Percentiles rank a stretch among this genome's conserved stretches.
These are phyloP conservation scores for Fusarium sp. DNA, from an alignment of 2,329 filamentous ascomycete species.

Conservation along the genomic window DNA sequence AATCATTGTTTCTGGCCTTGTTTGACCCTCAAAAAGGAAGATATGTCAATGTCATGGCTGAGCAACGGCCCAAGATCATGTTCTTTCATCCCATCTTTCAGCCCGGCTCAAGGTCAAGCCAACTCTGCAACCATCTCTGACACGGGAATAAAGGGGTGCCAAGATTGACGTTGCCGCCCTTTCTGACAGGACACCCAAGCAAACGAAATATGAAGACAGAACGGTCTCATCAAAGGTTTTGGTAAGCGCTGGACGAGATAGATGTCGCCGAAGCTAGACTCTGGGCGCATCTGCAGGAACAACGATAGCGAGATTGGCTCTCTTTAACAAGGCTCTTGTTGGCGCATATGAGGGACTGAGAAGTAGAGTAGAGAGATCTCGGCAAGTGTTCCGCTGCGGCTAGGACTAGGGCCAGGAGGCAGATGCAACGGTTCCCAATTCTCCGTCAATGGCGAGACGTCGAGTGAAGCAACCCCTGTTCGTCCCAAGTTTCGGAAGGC, in stretches of 20 bases:
- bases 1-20: no score
- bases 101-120: background rate
- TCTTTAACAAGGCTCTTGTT: conserved; percentile 7
- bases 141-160: conserved; percentile 20
- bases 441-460: conserved; percentile 45
- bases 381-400: conserved; percentile 16
- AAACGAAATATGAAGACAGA: conserved; percentile 22
- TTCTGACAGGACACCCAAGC: background rate
- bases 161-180: conserved; percentile 2
- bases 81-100: conserved; percentile 10
- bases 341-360: background rate
- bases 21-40: no score
- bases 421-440: conserved; percentile 11
- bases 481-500: conserved; percentile 39
- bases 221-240: conserved; percentile 22
- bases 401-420: no score
- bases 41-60: no score
- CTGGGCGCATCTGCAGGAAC: conserved; percentile 10
- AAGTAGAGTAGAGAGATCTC: background rate
- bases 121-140: conserved; percentile 9
- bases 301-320: conserved; percentile 5
- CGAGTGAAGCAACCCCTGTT: conserved; percentile 40
- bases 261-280: background rate
- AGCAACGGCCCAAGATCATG: background rate
- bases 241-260: conserved; percentile 29